phyloP scores from a whole-genome alignment of 1,284 basidiomycete genomes.

The Ustilago cynodontis region DNA sequence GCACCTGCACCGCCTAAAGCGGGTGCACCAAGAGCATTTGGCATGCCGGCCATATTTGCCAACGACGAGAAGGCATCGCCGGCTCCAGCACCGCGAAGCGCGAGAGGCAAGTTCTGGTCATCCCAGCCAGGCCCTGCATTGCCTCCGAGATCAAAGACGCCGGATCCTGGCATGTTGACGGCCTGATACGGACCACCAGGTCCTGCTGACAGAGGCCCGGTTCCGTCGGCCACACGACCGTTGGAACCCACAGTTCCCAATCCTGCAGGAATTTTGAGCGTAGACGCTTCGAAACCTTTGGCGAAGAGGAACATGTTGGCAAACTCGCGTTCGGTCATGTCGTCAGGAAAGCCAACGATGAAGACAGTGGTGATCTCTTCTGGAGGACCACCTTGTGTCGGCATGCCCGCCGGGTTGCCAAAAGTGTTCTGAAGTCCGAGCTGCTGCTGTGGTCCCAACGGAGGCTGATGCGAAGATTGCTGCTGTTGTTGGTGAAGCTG shows the following conservation, averaged over 20 bases:
- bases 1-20: constrained; percentile 26
- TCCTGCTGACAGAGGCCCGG: constrained; percentile 32
- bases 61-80: constrained; percentile 49
- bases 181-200: constrained; percentile 60
- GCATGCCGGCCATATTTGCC: constrained; percentile 40
- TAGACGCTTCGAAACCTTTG: constrained; percentile 94
- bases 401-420: constrained; percentile 23
- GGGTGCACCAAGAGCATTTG: constrained; percentile 31
- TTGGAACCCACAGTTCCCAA: constrained; percentile 72
- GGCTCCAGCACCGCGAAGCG: constrained; percentile 47
- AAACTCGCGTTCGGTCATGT: constrained; percentile 99
- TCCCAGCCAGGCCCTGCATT: constrained; percentile 42
- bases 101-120: constrained; percentile 52
- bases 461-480: constrained; percentile 23
- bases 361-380: constrained; percentile 99
- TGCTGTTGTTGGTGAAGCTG: constrained; percentile 43
- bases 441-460: constrained; percentile 23
- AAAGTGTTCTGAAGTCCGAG: constrained; percentile 29
- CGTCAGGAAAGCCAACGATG: constrained; percentile 97
- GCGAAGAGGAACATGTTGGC: constrained; percentile 99
- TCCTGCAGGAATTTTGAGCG: constrained; percentile 94
- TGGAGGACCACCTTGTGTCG: constrained; percentile 25
- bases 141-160: constrained; percentile 38
- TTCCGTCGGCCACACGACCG: constrained; percentile 34
- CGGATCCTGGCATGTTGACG: constrained; percentile 58